These are phyloP conservation scores for Cordyceps cateniannulata DNA, from an alignment of 2,329 filamentous ascomycete genomes.

Conservation along the genomic window DNA sequence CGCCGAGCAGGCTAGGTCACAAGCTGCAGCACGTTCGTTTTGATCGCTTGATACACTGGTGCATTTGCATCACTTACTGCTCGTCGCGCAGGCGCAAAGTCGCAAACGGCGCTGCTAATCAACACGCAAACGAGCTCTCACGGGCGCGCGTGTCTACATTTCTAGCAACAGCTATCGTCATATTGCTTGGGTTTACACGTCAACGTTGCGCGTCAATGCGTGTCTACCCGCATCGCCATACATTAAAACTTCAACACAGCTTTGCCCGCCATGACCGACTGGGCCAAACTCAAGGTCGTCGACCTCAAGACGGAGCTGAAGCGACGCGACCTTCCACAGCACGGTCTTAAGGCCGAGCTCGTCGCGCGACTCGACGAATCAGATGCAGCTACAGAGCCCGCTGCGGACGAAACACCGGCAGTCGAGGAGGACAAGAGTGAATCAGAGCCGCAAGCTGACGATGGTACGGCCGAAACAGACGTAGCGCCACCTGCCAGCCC, in stretches of 20 bases:
- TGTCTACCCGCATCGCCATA: not conserved
- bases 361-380: constrained; percentile 54
- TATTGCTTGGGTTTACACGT: not conserved
- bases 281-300: constrained; percentile 60
- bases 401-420: constrained; percentile 12
- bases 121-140: not conserved
- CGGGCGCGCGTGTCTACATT: too few relatives aligned
- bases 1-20: not conserved
- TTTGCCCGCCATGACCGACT: constrained; percentile 40
- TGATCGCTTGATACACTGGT: not conserved
- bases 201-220: not conserved
- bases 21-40: not conserved
- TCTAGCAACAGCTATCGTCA: not conserved
- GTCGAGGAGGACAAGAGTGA: constrained; percentile 15
- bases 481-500: not conserved
- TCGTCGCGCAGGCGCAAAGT: not conserved
- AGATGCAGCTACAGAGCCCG: constrained; percentile 19
- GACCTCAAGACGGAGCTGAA: constrained; percentile 72
- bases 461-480: not conserved
- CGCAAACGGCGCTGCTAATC: not conserved
- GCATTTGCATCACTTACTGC: not conserved
- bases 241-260: not conserved
- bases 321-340: constrained; percentile 59
- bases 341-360: constrained; percentile 66
- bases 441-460: constrained; percentile 12